Evolutionary conservation across 768 basidiomycete genomes (phyloP).

Genomic region (Xerocomellus dryophilus): DNA sequence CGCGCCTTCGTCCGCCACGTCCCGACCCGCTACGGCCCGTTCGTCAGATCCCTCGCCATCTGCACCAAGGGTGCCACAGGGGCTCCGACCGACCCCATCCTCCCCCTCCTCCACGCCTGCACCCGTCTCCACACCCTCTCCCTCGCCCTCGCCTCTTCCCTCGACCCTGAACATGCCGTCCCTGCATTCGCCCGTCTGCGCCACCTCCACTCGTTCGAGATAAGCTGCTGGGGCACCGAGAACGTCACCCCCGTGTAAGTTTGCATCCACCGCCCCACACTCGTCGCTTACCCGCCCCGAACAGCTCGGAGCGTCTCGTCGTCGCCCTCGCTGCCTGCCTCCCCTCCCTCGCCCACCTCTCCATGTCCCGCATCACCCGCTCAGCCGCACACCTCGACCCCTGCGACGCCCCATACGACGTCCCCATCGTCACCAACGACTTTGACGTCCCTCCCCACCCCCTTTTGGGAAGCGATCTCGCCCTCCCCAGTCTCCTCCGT

Average conservation of each 20-base stretch:
- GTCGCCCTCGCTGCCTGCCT: slow-evolving; percentile 65
- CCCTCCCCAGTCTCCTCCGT: slow-evolving; percentile 62
- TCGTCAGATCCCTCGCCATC: slow-evolving; percentile 48
- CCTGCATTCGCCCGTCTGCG: slow-evolving; percentile 24
- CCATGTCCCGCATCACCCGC: slow-evolving; percentile 62
- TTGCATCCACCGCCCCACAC: background rate
- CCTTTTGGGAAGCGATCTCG: slow-evolving; percentile 52
- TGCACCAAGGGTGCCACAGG: slow-evolving; percentile 39
- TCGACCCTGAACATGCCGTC: slow-evolving; percentile 17
- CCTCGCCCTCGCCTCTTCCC: slow-evolving; percentile 27
- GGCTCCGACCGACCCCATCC: slow-evolving; percentile 44
- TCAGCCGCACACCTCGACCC: slow-evolving; percentile 65
- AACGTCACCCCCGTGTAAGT: slow-evolving; percentile 37
- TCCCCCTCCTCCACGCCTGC: slow-evolving; percentile 48
- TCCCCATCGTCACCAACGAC: slow-evolving; percentile 63
- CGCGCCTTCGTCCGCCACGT: slow-evolving; percentile 53
- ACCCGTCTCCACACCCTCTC: slow-evolving; percentile 38
- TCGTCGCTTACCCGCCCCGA: slow-evolving; percentile 2
- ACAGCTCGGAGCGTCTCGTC: slow-evolving; percentile 54
- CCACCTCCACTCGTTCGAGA: slow-evolving; percentile 17
- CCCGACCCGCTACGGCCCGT: slow-evolving; percentile 52
- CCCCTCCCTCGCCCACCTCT: slow-evolving; percentile 52
- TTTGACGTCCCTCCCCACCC: slow-evolving; percentile 56
- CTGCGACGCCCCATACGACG: slow-evolving; percentile 34
- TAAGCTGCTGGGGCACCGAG: slow-evolving; percentile 32